A percentile compares a stretch with the other conserved stretches of the same genome.
Conservation (phyloP, 2,329 filamentous ascomycete species). For the Eutypa lata region DNA sequence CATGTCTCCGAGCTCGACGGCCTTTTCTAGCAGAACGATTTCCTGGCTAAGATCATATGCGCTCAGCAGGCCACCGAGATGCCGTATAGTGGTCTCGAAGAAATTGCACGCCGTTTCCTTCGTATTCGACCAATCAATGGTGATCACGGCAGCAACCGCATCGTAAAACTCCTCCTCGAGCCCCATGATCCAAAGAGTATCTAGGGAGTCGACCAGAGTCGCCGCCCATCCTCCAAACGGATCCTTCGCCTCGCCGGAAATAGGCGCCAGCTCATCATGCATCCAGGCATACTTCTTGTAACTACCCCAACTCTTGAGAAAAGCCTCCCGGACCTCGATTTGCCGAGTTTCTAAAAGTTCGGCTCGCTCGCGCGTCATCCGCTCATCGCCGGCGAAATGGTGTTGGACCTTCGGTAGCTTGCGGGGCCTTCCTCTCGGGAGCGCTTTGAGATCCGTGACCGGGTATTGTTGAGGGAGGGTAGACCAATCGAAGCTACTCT, state of each 20-base stretch:
- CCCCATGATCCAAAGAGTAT: slow-evolving; percentile 62
- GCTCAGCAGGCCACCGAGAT: slow-evolving; percentile 42
- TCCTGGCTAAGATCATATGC: slow-evolving; percentile 45
- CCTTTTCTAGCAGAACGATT: slow-evolving; percentile 39
- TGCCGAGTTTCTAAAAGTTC: neutral
- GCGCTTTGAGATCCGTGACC: slow-evolving; percentile 20
- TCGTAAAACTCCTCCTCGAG: slow-evolving; percentile 53
- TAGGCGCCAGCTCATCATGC: slow-evolving; percentile 48
- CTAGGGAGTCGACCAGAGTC: slow-evolving; percentile 57
- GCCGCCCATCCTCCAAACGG: slow-evolving; percentile 48
- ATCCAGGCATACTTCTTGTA: slow-evolving; percentile 53
- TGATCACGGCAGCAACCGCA: slow-evolving; percentile 46
- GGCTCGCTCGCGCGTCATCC: slow-evolving; percentile 7
- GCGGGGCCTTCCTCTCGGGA: slow-evolving; percentile 22
- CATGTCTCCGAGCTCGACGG: slow-evolving; percentile 44
- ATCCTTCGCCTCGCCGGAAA: slow-evolving; percentile 44
- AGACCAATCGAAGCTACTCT: slow-evolving; percentile 28
- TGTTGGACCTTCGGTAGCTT: slow-evolving; percentile 25
- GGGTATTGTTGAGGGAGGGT: slow-evolving; percentile 20
- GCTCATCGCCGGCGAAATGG: slow-evolving; percentile 22
- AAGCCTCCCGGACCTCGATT: neutral
- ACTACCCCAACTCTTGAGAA: slow-evolving; percentile 41
- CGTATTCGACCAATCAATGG: slow-evolving; percentile 48
- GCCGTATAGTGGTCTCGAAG: slow-evolving; percentile 46
- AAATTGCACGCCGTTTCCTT: slow-evolving; percentile 36